A percentile compares a stretch with the other conserved stretches of the same genome.
Evolutionary conservation across 257 asterid genomes (phyloP).

Genomic region (Przewalskia tangutica): DNA sequence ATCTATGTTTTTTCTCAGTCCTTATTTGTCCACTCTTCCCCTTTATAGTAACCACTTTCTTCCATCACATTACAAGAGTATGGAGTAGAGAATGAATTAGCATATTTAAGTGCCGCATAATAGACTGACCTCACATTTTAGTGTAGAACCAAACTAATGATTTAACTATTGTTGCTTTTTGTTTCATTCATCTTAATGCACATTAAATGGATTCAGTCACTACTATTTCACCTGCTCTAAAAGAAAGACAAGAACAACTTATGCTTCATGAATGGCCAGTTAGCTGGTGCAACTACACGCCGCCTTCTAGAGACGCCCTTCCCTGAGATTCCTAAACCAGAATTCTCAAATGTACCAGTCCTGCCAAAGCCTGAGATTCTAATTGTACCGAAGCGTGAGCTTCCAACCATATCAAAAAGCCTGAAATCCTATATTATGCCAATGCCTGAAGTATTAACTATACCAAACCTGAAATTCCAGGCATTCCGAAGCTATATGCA

Average conservation of each 20-base stretch:
- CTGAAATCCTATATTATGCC: too few species aligned
- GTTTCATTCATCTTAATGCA: not conserved
- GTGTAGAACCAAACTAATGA: not conserved
- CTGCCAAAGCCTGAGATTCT: too few species aligned
- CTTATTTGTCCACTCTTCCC: not conserved
- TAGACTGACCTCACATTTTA: not conserved
- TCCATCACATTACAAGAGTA: not conserved
- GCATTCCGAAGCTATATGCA: too few species aligned
- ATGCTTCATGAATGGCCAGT: constrained; percentile 6
- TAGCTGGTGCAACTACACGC: constrained; percentile 1
- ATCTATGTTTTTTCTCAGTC: not conserved
- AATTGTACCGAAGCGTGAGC: too few species aligned
- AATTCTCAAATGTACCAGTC: too few species aligned
- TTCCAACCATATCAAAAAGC: too few species aligned
- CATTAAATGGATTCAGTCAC: not conserved
- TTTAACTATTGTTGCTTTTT: not conserved
- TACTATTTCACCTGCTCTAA: not conserved
- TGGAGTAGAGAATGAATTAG: not conserved
- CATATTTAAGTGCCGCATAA: not conserved
- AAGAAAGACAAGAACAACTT: not conserved
- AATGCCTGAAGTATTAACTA: too few species aligned
- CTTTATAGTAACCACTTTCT: not conserved
- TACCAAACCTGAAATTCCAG: too few species aligned
- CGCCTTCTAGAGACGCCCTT: constrained; percentile 2
- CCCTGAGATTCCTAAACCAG: too few species aligned